Evolutionary conservation across 2,329 filamentous ascomycete species (phyloP), one percentile per base, ranked within the genome.

Genomic region (Corinectria fuckeliana): DNA sequence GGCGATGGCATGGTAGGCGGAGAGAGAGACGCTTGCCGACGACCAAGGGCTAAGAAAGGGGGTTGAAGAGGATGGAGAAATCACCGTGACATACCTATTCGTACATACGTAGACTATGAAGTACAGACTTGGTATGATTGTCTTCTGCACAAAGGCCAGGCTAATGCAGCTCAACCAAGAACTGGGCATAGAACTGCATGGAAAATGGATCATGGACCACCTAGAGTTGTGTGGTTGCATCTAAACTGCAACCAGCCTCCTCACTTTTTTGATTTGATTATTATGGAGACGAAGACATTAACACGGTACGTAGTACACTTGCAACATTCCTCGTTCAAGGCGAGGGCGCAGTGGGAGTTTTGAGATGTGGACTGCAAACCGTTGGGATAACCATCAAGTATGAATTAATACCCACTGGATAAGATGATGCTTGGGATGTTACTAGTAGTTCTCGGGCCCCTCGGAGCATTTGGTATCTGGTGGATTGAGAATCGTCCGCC

Each of bases 161-260:
- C 58, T 61, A 58, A 58, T 61, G 34, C 49, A 32, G 44, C 44
- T 38, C 41, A 47, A 48, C 56, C 64, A 49, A 64, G 61, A 50
- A 51, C 54, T 50, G 20, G 48, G 38, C 30, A 38, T 42, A 23
- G 23, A 57, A 52, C 30, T 20, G 32, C 49, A 39, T 32, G 50
- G 51, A 42, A 51, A 44, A 49, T 53, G 56, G 50, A 39, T 41
- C 47, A 11, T 56, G 34, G 32, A 51, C 34, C 6, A 5, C 11
- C 41, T 56, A 23, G 53, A 56, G 30, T 51, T 32, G 55, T 21
- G 47, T 39, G 25, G 50, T 32, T 39, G 32, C 48, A 51, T 47
- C n/a, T 32, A 39, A 32, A 28, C 16, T 58, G 41, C 41, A 18
- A 28, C 28, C 56, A 54, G 21, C 42, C 41, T 47, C 51, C 42